Evolutionary conservation across 1,284 basidiomycete species (phyloP).

Genomic region (Pseudozyma sp.): DNA sequence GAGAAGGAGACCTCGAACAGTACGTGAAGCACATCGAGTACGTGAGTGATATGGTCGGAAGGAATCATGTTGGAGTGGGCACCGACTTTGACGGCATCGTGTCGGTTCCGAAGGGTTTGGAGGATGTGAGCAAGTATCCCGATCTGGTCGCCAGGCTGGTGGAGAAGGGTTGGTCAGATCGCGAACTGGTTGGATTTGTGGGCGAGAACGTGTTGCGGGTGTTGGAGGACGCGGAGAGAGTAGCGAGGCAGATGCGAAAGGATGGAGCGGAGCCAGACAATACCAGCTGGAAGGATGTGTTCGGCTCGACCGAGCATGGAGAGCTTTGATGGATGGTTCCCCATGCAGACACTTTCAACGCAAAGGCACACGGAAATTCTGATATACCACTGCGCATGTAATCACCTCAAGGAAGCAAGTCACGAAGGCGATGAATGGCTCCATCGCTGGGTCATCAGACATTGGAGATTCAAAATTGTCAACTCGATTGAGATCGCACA

Average conservation of each 20-base stretch:
- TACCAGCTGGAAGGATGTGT: constrained; percentile 39
- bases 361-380: neutral
- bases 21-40: constrained; percentile 36
- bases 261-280: constrained; percentile 36
- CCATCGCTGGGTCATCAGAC: too few species aligned
- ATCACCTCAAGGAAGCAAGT: too few species aligned
- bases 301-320: constrained; percentile 7
- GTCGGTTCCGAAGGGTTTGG: constrained; percentile 25
- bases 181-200: constrained; percentile 31
- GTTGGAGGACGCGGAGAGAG: constrained; percentile 26
- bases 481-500: too few species aligned
- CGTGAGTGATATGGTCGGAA: constrained; percentile 31
- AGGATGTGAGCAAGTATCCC: constrained; percentile 45
- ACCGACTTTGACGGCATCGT: constrained; percentile 53
- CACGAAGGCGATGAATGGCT: too few species aligned
- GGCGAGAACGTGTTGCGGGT: constrained; percentile 49
- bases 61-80: constrained; percentile 39
- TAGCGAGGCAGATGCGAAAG: constrained; percentile 26
- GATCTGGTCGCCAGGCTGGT: constrained; percentile 35
- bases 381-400: too few species aligned
- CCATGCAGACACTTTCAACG: neutral
- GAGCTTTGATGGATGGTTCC: constrained; percentile 12
- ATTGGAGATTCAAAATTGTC: too few species aligned
- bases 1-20: constrained; percentile 33
- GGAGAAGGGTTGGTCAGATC: constrained; percentile 36